phyloP scores from a whole-genome alignment of 495 filamentous ascomycete genomes.

The Aspergillus saccharolyticus region DNA sequence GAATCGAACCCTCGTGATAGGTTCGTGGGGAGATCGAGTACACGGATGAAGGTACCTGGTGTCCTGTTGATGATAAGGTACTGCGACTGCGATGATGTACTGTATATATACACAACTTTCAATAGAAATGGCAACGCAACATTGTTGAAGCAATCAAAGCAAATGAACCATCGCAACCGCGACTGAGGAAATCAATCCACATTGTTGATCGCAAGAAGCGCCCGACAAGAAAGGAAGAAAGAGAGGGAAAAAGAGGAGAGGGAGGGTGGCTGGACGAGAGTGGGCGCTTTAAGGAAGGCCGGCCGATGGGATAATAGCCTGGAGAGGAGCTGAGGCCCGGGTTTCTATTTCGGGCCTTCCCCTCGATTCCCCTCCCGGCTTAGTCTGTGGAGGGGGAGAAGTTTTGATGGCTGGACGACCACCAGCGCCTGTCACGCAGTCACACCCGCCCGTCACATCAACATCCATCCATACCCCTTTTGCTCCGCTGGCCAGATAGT shows the following conservation, averaged over 20 bases:
- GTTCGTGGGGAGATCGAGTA: background rate
- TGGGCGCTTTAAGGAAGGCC: conserved; percentile 23
- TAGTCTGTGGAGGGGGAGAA: conserved; percentile 30
- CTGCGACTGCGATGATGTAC: no score
- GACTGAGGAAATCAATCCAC: conserved; percentile 7
- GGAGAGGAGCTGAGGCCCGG: conserved; percentile 16
- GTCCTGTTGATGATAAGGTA: no score
- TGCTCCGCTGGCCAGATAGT: no score
- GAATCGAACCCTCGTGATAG: background rate
- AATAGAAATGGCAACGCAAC: background rate
- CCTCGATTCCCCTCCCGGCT: conserved; percentile 14
- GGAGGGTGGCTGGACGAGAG: conserved; percentile 19
- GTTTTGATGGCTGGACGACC: conserved; percentile 13
- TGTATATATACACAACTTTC: background rate
- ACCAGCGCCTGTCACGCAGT: conserved; percentile 1
- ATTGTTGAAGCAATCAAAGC: conserved; percentile 9
- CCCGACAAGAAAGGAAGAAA: conserved; percentile 5
- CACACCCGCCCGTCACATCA: no score
- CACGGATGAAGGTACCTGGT: background rate
- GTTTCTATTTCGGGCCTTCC: conserved; percentile 26
- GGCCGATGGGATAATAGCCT: conserved; percentile 12
- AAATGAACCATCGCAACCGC: conserved; percentile 8
- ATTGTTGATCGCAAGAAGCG: conserved; percentile 13
- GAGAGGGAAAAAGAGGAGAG: conserved; percentile 11
- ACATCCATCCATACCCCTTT: no score